Evolutionary conservation across 768 basidiomycete genomes (phyloP).

Genomic region (Harrya chromipes): DNA sequence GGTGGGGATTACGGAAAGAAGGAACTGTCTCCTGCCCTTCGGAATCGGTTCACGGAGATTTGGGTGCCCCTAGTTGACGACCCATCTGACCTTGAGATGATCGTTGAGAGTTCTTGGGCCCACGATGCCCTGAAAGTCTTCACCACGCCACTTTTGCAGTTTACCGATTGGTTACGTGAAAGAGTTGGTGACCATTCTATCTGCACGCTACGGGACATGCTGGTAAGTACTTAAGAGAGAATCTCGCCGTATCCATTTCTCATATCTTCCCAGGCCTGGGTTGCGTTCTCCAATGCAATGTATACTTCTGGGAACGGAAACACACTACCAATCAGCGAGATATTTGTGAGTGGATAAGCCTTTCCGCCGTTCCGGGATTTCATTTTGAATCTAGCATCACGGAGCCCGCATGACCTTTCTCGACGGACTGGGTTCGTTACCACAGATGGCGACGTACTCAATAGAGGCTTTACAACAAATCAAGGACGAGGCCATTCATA

Average conservation of each 20-base stretch:
- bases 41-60: slow-evolving; percentile 98
- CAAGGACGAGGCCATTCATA: slow-evolving; percentile 51
- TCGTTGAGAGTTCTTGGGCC: slow-evolving; percentile 71
- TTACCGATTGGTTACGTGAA: slow-evolving; percentile 73
- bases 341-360: slow-evolving; percentile 57
- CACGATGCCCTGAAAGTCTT: slow-evolving; percentile 48
- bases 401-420: slow-evolving; percentile 91
- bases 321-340: slow-evolving; percentile 41
- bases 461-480: slow-evolving; percentile 55
- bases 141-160: slow-evolving; percentile 67
- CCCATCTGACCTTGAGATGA: slow-evolving; percentile 69
- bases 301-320: slow-evolving; percentile 32
- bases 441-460: slow-evolving; percentile 67
- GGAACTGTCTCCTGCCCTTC: slow-evolving; percentile 92
- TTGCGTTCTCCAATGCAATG: slow-evolving; percentile 75
- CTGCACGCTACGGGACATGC: slow-evolving; percentile 80
- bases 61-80: slow-evolving; percentile 91
- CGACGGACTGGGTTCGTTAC: slow-evolving; percentile 81
- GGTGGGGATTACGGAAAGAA: slow-evolving; percentile 99
- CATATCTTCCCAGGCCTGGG: slow-evolving; percentile 69
- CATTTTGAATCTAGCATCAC: slow-evolving; percentile 60
- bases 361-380: slow-evolving; percentile 3
- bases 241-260: background rate
- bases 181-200: slow-evolving; percentile 61
- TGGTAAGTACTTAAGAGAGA: slow-evolving; percentile 49